phyloP scores from a whole-genome alignment of 345 rosid genomes.

The Eucalyptus pumila region DNA sequence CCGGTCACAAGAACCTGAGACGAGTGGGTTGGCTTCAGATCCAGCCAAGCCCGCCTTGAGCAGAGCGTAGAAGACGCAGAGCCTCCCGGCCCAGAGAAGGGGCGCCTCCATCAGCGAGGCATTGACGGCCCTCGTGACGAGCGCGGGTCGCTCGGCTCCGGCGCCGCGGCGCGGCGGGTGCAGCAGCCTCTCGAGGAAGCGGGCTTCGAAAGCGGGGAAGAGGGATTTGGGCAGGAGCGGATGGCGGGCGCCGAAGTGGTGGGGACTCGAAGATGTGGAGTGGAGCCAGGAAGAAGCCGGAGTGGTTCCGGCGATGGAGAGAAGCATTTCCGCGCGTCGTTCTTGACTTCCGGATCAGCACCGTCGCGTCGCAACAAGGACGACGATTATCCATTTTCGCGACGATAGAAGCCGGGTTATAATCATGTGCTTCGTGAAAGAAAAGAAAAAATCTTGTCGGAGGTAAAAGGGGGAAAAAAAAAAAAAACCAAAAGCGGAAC shows the following conservation, averaged over 20 bases:
- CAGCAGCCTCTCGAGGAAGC: neutral
- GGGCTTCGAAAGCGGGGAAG: neutral
- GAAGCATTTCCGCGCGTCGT: neutral
- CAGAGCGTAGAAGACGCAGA: conserved; percentile 72
- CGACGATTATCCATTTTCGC: neutral
- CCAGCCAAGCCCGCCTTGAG: conserved; percentile 81
- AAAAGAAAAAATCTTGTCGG: neutral
- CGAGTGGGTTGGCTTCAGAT: conserved; percentile 67
- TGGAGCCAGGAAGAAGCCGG: neutral
- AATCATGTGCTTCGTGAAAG: neutral
- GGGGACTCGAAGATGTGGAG: neutral
- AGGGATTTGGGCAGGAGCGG: neutral
- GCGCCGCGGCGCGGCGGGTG: neutral
- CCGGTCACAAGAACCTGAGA: conserved; percentile 36
- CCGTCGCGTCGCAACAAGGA: neutral
- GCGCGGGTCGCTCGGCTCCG: neutral
- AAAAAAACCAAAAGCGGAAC: neutral
- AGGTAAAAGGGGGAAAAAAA: neutral
- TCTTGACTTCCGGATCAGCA: neutral
- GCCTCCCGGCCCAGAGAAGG: conserved; percentile 75
- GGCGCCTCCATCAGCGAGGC: conserved; percentile 73
- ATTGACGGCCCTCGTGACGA: neutral
- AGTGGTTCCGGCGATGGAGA: neutral
- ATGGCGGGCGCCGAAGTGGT: conserved; percentile 3
- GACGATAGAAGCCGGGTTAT: neutral